Base-by-base conservation (phyloP, 192 early-diverging fungal species). In the Cetraspora pellucida region DNA sequence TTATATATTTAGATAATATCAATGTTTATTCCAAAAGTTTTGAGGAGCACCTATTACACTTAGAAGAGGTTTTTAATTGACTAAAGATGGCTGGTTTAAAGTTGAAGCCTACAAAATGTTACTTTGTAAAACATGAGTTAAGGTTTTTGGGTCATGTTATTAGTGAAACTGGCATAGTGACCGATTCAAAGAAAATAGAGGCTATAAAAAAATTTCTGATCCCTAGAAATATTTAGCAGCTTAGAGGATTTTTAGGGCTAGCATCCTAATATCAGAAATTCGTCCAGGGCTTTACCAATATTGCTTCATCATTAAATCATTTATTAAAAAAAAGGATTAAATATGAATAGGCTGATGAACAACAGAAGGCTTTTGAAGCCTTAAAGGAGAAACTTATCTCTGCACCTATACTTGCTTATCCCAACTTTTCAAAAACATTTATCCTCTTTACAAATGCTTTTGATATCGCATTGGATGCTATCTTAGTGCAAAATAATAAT, bases 371-470 rank as follows among this genome's bases (percentile, higher is more conserved):
- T 49, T 52, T 87, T 59, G 25, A 80, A 0, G 14, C 19, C 10
- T 73, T 87, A 21, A 81, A 87, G 23, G 1, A 13, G 3, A 27
- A 46, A 11, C 60, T 87, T 0, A 75, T 45, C 19, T 44, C 81
- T 3, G 77, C 71, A 14, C 85, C 85, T 25, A 77, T 86, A 25
- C 73, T 87, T 3, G 28, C 10, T 5, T 64, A 66, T 37, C 73
- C 71, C 19, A 84, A 87, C 54, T 75, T 77, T 17, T 19, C 44
- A 0, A 79, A 80, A 27, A 77, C 77, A 3, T 81, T 75, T 58
- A n/a, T 68, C 13, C 31, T 88, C 0, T 77, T 82, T 28, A 64
- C 81, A 0, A 83, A 88, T 28, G 84, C 82, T 2, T 87, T 81
- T 0, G 79, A 84, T 14, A 75, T 71, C 28, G 85, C 69, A 11